Percentiles rank a stretch among this genome's conserved stretches.
Evolutionary conservation across 352 stramenopile genomes (phyloP).

Genomic region (Thraustochytrium striatum): DNA sequence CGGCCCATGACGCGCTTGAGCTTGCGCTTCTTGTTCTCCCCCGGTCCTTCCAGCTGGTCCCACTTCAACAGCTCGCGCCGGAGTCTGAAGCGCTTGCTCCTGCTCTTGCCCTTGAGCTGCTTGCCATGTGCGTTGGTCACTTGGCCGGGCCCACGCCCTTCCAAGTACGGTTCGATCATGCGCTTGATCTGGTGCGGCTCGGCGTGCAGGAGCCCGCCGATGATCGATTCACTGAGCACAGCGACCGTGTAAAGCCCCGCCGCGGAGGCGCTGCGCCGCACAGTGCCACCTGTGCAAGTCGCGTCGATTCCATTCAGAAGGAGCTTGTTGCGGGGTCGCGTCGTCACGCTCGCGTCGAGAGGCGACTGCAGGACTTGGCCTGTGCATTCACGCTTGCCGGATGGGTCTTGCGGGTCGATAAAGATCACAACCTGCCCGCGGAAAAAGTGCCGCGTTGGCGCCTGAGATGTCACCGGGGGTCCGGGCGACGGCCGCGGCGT

Average conservation of each 20-base stretch:
- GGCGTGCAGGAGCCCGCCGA: conserved; percentile 2
- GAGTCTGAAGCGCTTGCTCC: background rate
- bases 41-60: background rate
- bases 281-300: background rate
- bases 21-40: background rate
- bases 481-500: background rate
- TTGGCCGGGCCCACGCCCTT: background rate
- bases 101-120: background rate
- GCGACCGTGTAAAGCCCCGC: conserved; percentile 24
- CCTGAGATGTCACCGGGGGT: background rate
- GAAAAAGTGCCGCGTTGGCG: conserved; percentile 1
- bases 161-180: conserved; percentile 6
- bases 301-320: background rate
- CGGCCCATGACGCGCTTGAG: background rate
- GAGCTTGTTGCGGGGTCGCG: background rate
- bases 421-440: conserved; percentile 24
- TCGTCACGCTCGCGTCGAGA: background rate
- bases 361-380: conserved; percentile 1
- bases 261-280: background rate
- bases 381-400: background rate
- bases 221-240: background rate
- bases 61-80: background rate
- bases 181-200: conserved; percentile 1
- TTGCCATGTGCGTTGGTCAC: background rate
- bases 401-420: background rate